Conservation (phyloP, 768 basidiomycete species). For the Boletales sp. region DNA sequence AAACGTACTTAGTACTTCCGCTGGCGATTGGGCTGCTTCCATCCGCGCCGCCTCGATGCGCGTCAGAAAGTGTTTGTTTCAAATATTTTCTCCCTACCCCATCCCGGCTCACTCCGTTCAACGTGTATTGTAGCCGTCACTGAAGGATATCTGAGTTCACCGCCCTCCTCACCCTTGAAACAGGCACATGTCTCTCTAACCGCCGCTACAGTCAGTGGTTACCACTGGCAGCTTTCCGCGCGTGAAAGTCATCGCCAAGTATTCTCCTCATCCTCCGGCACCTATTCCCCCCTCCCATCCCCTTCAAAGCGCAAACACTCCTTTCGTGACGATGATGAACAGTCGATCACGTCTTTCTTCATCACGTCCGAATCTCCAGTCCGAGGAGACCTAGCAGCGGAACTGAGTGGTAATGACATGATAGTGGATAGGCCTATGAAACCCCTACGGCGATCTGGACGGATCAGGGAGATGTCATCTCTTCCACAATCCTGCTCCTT, state of each 20-base stretch:
- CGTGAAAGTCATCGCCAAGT: conserved; percentile 55
- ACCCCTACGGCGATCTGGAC: conserved; percentile 33
- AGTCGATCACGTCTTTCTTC: conserved; percentile 14
- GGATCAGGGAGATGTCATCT: conserved; percentile 26
- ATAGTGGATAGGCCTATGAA: conserved; percentile 33
- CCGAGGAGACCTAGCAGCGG: conserved; percentile 20
- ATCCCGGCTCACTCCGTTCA: conserved; percentile 28
- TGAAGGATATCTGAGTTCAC: conserved; percentile 57
- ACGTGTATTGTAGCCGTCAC: conserved; percentile 45
- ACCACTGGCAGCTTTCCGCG: conserved; percentile 45
- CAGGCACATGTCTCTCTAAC: conserved; percentile 21
- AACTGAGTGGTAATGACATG: conserved; percentile 27
- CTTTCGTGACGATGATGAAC: conserved; percentile 16
- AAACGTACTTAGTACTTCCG: conserved; percentile 32
- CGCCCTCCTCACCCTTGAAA: conserved; percentile 29
- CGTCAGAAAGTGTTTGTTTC: conserved; percentile 54
- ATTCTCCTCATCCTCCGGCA: conserved; percentile 35
- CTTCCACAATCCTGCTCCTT: conserved; percentile 22
- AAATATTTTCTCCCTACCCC: conserved; percentile 15
- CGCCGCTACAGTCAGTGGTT: conserved; percentile 15
- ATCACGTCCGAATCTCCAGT: conserved; percentile 21
- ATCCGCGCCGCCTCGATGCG: conserved; percentile 58
- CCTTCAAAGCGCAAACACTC: conserved; percentile 36
- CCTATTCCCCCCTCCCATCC: conserved; percentile 29
- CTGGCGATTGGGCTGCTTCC: conserved; percentile 48